These are phyloP conservation scores for Phialemoniopsis sp. DNA, from an alignment of 2,329 filamentous ascomycete species.

Conservation along the genomic window DNA sequence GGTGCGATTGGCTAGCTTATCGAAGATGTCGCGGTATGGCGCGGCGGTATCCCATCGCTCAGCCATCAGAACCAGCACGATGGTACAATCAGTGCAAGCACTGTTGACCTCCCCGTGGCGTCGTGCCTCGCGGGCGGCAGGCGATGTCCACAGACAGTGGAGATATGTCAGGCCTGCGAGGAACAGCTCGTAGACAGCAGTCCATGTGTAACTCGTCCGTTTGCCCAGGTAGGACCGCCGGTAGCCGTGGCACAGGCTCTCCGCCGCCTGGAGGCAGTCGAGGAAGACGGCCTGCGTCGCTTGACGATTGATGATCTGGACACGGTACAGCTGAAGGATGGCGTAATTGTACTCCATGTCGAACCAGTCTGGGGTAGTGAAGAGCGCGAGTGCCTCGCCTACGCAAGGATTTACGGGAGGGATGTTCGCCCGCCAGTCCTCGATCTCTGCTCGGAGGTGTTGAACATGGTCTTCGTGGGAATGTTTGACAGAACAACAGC, in stretches of 20 bases:
- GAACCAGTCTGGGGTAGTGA: slow-evolving; percentile 7
- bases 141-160: slow-evolving; percentile 26
- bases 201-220: slow-evolving; percentile 5
- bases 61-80: slow-evolving; percentile 22
- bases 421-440: slow-evolving; percentile 1
- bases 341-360: slow-evolving; percentile 11
- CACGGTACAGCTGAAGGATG: slow-evolving; percentile 16
- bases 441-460: slow-evolving; percentile 1
- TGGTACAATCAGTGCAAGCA: slow-evolving; percentile 21
- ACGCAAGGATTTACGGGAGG: slow-evolving; percentile 3
- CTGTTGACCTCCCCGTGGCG: slow-evolving; percentile 14
- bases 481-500: not conserved
- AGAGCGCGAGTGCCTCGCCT: slow-evolving; percentile 2
- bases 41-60: slow-evolving; percentile 22
- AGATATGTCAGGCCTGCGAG: slow-evolving; percentile 12
- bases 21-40: slow-evolving; percentile 26
- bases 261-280: slow-evolving; percentile 11
- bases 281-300: slow-evolving; percentile 13
- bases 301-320: slow-evolving; percentile 11
- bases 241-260: slow-evolving; percentile 6
- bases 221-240: slow-evolving; percentile 3
- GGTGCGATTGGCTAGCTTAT: slow-evolving; percentile 17
- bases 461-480: slow-evolving; percentile 1
- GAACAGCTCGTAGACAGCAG: slow-evolving; percentile 4
- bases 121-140: slow-evolving; percentile 7